Base-by-base conservation (phyloP, 257 asterid genomes). In the Rauvolfia tetraphylla region DNA sequence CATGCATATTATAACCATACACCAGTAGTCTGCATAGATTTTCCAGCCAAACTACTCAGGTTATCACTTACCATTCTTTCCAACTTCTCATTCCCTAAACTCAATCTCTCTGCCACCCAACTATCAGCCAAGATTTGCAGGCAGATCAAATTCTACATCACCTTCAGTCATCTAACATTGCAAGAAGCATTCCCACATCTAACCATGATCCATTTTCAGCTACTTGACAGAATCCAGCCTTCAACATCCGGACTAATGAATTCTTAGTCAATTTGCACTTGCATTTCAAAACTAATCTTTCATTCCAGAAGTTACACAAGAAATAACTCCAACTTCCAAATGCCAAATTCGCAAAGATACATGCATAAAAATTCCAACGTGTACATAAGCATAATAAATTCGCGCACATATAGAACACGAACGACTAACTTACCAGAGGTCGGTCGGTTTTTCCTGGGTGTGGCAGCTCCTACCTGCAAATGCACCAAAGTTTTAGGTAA, bases 391-490 rank as follows among this genome's bases (percentile, higher is more conserved):
- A 36, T 8, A 11, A 63, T 33, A 46, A 33, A 6, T 33, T 63
- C 25, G 25, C 58, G 39, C 54, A 44, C 31, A 48, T 20, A 1
- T 51, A 38, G 27, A 44, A 15, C 14, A 33, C n/a, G n/a, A 53
- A 73, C 10, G 38, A 58, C 31, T 44, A 56, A 2, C 57, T 85
- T 84, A 91, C 97, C 92, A 70, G 87, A 81, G n/a, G 96, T 84
- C 29, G 83, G 89, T 71, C 94, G 84, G 70, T 78, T 76, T 82
- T 86, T 89, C 90, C 86, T 93, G 34, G 91, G 87, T 15, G 93
- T 81, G 80, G 86, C 88, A 63, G 90, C 90, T 69, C 92, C 97
- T 29, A 82, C 92, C 96, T 89, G 61, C 49, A 48, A 75, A 75
- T 44, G 23, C 23, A 36, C 54, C 38, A 53, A 62, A 38, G 13